Percentiles rank a stretch among this genome's conserved stretches.
Conservation (phyloP, 257 asterid species). For the Parsonsia alboflavescens region DNA sequence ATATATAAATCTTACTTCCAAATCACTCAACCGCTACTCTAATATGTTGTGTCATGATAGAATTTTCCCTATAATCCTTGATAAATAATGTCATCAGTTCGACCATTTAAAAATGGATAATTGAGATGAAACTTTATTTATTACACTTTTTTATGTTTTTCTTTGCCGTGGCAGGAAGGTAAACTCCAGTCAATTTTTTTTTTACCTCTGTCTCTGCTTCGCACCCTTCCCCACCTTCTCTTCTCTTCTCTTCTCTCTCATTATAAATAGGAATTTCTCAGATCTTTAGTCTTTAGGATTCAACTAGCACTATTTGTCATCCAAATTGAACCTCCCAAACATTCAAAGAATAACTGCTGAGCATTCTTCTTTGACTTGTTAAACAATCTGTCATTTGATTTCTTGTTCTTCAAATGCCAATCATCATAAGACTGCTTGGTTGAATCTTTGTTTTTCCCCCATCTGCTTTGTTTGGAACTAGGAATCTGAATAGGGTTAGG, state of each 20-base stretch:
- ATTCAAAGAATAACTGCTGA: slow-evolving; percentile 10
- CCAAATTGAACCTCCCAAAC: slow-evolving; percentile 6
- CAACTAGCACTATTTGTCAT: neutral
- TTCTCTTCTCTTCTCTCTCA: neutral
- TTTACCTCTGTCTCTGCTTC: neutral
- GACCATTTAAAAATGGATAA: neutral
- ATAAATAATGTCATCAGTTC: neutral
- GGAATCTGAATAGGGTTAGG: neutral
- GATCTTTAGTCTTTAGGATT: neutral
- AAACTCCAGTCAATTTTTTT: slow-evolving; percentile 10
- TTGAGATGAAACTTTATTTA: neutral
- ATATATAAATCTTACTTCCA: too few species aligned
- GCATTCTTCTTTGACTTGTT: slow-evolving; percentile 22
- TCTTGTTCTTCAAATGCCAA: slow-evolving; percentile 6
- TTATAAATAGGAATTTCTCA: neutral
- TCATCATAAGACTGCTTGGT: slow-evolving; percentile 6
- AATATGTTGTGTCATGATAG: too few species aligned
- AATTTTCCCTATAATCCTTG: too few species aligned
- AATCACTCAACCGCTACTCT: too few species aligned
- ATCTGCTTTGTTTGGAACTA: neutral
- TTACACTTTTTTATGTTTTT: slow-evolving; percentile 1
- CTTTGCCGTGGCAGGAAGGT: slow-evolving; percentile 23
- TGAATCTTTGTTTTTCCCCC: neutral
- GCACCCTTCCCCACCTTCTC: neutral
- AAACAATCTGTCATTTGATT: slow-evolving; percentile 1